phyloP scores from a whole-genome alignment of 2,329 filamentous ascomycete genomes.

The Microdochium nivale region DNA sequence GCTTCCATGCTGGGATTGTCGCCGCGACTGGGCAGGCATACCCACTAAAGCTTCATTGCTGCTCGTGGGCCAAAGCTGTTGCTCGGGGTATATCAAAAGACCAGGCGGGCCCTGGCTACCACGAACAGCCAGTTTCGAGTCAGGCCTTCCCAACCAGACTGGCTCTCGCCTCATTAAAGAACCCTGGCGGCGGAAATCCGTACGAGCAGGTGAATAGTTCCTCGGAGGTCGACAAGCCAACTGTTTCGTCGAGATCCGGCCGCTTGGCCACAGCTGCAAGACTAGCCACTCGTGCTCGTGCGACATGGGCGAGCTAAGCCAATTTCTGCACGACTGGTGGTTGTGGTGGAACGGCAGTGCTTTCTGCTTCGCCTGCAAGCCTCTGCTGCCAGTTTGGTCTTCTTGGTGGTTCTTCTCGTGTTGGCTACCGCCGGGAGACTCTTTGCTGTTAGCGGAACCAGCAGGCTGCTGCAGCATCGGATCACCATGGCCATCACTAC shows the following conservation, averaged over 20 bases:
- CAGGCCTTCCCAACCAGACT: too few relatives aligned
- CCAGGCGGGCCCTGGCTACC: too few relatives aligned
- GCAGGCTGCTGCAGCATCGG: too few relatives aligned
- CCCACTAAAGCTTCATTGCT: neutral
- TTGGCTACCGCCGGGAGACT: neutral
- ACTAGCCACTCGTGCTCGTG: neutral
- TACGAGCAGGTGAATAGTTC: neutral
- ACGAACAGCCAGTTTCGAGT: too few relatives aligned
- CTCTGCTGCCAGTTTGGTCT: neutral
- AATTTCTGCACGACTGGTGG: neutral
- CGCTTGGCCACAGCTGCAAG: neutral
- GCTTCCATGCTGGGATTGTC: neutral
- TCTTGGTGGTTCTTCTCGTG: neutral
- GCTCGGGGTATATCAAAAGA: too few relatives aligned
- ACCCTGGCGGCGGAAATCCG: neutral
- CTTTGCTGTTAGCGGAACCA: neutral
- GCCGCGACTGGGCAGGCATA: neutral
- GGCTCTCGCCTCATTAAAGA: neutral
- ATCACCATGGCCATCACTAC: neutral
- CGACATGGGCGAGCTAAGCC: neutral
- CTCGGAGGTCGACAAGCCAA: neutral
- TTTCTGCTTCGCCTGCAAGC: neutral
- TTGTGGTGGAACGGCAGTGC: neutral
- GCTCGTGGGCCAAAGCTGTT: neutral
- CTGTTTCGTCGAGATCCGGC: neutral